These are phyloP conservation scores for Pseudogymnoascus sp. DNA, from an alignment of 2,329 filamentous ascomycete genomes.

Conservation along the genomic window DNA sequence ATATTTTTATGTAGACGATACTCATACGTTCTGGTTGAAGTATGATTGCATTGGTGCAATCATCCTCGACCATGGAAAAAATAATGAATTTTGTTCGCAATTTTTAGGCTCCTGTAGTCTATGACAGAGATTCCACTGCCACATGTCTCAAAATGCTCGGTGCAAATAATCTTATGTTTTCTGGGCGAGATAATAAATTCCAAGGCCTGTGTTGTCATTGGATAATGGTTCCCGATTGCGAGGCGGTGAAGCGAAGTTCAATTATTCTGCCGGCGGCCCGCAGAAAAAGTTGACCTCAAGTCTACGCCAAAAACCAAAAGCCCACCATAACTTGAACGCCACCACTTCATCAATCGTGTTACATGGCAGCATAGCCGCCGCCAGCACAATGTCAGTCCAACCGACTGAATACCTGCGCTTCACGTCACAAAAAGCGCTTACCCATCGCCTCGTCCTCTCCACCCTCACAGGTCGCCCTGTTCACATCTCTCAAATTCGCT, in stretches of 20 bases:
- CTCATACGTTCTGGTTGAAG: too few species aligned
- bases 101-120: too few species aligned
- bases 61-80: too few species aligned
- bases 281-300: slow-evolving; percentile 9
- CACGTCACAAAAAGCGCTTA: slow-evolving; percentile 74
- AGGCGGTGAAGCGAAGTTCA: slow-evolving; percentile 5
- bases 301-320: background rate
- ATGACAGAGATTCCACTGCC: background rate
- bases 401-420: slow-evolving; percentile 56
- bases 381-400: slow-evolving; percentile 24
- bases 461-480: slow-evolving; percentile 85
- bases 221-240: slow-evolving; percentile 5
- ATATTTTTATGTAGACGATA: too few species aligned
- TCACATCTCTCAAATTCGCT: slow-evolving; percentile 89
- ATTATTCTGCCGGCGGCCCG: slow-evolving; percentile 5
- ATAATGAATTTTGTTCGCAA: too few species aligned
- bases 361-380: slow-evolving; percentile 6
- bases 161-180: background rate
- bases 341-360: background rate
- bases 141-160: background rate
- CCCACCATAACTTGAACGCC: background rate
- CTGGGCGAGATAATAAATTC: background rate
- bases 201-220: background rate
- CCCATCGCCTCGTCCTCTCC: slow-evolving; percentile 76
- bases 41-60: too few species aligned